Base-by-base conservation (phyloP, 495 filamentous ascomycete genomes). In the Talaromyces proteolyticus region DNA sequence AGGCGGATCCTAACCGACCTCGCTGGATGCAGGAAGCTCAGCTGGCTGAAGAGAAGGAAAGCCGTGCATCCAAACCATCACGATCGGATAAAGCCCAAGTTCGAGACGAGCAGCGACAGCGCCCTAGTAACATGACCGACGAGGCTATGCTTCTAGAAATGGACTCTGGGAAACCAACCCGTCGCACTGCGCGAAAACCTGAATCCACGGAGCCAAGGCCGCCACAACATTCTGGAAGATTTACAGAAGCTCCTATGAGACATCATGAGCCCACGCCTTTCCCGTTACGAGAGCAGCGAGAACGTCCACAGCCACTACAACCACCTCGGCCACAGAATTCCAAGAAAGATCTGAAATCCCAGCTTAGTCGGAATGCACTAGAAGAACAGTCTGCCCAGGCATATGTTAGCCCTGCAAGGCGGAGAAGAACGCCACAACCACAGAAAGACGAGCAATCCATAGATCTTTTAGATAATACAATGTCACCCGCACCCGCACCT, bases 61-160 rank as follows among this genome's bases (percentile, higher is more conserved):
- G 54, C 14, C 24, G 45, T n/a, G n/a, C 7, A 36, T 34, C 25
- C 44, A 63, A 20, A 52, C 43, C 26, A 50, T 49, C 26, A 53
- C 45, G 26, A 54, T 52, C 6, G 36, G 53, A 21, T 56, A 57
- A 29, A 63, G 50, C 37, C 46, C 50, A 4, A 52, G 54, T 20
- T 24, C 53, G 37, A 29, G 16, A 42, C 17, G 29, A 52, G 42
- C 34, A 46, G 14, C 21, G 56, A 20, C 14, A 44, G n/a, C 53
- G 52, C n/a, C 51, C 42, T 55, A 66, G 51, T 34, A 46, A 60
- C 36, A 59, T 90, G 7, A 97, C 93, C 0, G 88, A 97, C 59
- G 93, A 98, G 64, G 93, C 92, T 17, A 57, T 94, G 49, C 85
- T 95, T 75, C 76, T 98, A n/a, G 93, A 96, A 65, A 72, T 77